Base-by-base conservation (phyloP, 805 yeast genomes). In the Metschnikowia sp. region DNA sequence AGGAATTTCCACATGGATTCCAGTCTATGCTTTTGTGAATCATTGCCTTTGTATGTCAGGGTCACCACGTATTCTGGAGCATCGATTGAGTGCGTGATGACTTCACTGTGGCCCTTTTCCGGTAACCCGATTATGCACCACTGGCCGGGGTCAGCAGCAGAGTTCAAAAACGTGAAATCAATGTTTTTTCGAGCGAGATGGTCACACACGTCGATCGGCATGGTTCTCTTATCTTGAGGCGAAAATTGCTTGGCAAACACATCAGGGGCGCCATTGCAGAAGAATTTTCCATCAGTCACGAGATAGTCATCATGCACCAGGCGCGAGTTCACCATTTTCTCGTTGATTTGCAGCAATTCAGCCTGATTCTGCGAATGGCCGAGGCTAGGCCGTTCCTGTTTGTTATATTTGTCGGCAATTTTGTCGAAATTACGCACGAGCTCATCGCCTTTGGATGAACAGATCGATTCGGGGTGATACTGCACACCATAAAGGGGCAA, bases 391-490 rank as follows among this genome's bases (percentile, higher is more conserved):
- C 74, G 54, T 32, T 47, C 15, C 10, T 40, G 22, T 8, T 29
- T 30, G 46, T 76, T 74, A 61, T 62, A 72, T 3, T 54, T 45
- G 4, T 45, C 38, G 4, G 86, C 82, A 12, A 78, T 49, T 0
- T 38, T 30, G 74, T 84, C 81, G 61, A 92, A 92, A 60, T 86
- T 87, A 9, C 56, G 52, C 4, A 91, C 64, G 43, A 94, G 62
- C 10, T 62, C 57, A 2, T 60, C 73, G 2, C 99, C 99, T 40
- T 68, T 57, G 11, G 74, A 70, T 0, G 97, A 89, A 57, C 96
- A 88, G 35, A 92, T 81, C 1, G 97, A 89, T 60, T 94, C 99
- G 0, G 99, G 99, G 60, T 94, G 99, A 60, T 91, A 95, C 60
- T 94, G 99, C 2, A 94, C 97, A 0, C 96, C 99, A 63, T 74